These are phyloP conservation scores for Passalora sequoiae DNA, from an alignment of 2,329 filamentous ascomycete genomes.

Conservation along the genomic window DNA sequence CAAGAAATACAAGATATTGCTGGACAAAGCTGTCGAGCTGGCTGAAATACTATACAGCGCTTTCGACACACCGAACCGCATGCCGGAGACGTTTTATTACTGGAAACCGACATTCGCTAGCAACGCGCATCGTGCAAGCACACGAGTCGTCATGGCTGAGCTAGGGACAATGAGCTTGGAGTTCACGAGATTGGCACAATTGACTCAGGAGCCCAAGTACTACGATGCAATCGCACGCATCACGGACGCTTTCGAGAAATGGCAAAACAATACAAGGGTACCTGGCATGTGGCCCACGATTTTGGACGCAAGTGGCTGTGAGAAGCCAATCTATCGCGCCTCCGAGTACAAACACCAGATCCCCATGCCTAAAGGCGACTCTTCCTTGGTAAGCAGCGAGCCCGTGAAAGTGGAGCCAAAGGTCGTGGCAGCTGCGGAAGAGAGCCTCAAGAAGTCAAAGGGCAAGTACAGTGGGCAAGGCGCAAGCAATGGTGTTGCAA, in stretches of 20 bases:
- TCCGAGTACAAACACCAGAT: slow-evolving; percentile 13
- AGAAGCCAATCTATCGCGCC: slow-evolving; percentile 37
- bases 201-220: slow-evolving; percentile 75
- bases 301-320: slow-evolving; percentile 76
- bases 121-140: slow-evolving; percentile 58
- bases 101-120: slow-evolving; percentile 65
- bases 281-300: slow-evolving; percentile 75
- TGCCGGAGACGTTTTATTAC: slow-evolving; percentile 76
- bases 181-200: slow-evolving; percentile 81
- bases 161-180: slow-evolving; percentile 77
- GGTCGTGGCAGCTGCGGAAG: slow-evolving; percentile 11
- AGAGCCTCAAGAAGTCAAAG: slow-evolving; percentile 7
- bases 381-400: slow-evolving; percentile 19
- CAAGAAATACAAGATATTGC: slow-evolving; percentile 62
- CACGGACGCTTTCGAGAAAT: slow-evolving; percentile 70
- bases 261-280: slow-evolving; percentile 65
- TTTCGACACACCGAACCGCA: slow-evolving; percentile 89
- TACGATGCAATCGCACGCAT: slow-evolving; percentile 87
- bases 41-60: slow-evolving; percentile 74
- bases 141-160: slow-evolving; percentile 58
- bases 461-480: slow-evolving; percentile 1
- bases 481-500: slow-evolving; percentile 5
- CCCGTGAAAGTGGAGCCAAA: slow-evolving; percentile 14
- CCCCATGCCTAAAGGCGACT: slow-evolving; percentile 21
- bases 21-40: slow-evolving; percentile 73